Evolutionary conservation across 345 rosid genomes (phyloP).

Genomic region (Salix arbutifolia): DNA sequence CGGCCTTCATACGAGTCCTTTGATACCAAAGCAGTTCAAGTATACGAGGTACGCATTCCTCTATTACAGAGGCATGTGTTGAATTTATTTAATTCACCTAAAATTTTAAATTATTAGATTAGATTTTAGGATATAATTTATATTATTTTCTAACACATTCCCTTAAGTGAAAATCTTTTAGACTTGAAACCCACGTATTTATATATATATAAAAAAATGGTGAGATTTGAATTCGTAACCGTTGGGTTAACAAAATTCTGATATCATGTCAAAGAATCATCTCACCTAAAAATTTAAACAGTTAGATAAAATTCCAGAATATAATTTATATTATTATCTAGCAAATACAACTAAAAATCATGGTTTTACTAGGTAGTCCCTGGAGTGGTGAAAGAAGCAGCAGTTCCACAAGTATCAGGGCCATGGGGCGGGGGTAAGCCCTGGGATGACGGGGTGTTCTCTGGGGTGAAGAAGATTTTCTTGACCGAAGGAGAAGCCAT

Average conservation of each 20-base stretch:
- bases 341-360: background rate
- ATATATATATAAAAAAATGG: no score
- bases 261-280: no score
- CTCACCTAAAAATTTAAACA: no score
- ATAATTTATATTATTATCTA: no score
- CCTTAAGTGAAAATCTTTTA: no score
- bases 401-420: constrained; percentile 8
- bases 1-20: background rate
- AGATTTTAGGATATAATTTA: no score
- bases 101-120: no score
- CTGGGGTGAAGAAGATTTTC: constrained; percentile 14
- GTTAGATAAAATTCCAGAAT: no score
- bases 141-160: no score
- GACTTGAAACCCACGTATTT: no score
- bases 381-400: constrained; percentile 5
- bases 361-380: background rate
- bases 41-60: background rate
- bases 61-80: background rate
- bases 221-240: no score
- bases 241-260: no score
- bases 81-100: background rate
- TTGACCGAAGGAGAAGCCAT: constrained; percentile 22
- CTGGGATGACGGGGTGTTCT: constrained; percentile 23
- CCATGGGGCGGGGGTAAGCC: constrained; percentile 26
- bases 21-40: background rate